A percentile compares a stretch with the other conserved stretches of the same genome.
phyloP scores from a whole-genome alignment of 2,329 filamentous ascomycete genomes.

The Didymella lethalis region DNA sequence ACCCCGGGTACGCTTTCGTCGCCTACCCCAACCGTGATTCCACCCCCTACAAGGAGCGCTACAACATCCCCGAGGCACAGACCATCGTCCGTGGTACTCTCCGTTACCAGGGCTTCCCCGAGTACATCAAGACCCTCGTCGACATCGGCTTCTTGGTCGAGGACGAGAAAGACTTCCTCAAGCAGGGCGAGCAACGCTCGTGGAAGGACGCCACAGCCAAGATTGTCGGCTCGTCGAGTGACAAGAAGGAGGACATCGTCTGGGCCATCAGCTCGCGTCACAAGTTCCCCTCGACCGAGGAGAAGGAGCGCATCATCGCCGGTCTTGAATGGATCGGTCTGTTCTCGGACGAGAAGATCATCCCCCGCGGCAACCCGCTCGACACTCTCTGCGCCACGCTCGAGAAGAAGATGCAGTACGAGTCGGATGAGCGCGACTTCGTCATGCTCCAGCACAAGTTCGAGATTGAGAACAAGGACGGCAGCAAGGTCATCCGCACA shows the following conservation, averaged over 20 bases:
- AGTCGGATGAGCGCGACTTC: constrained; percentile 81
- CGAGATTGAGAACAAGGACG: constrained; percentile 82
- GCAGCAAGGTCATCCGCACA: constrained; percentile 76
- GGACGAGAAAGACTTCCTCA: constrained; percentile 69
- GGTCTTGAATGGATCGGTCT: constrained; percentile 77
- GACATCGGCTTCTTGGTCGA: constrained; percentile 90
- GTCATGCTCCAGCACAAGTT: constrained; percentile 84
- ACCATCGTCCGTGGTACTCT: constrained; percentile 86
- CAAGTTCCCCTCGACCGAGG: constrained; percentile 71
- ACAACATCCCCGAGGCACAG: constrained; percentile 89
- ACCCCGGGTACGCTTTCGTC: constrained; percentile 87
- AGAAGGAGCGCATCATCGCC: constrained; percentile 73
- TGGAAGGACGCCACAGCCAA: constrained; percentile 88
- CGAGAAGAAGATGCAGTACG: constrained; percentile 91
- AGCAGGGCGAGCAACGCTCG: constrained; percentile 64
- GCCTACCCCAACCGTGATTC: constrained; percentile 94
- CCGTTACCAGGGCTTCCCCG: constrained; percentile 86
- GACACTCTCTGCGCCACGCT: constrained; percentile 91
- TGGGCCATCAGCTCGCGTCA: constrained; percentile 79
- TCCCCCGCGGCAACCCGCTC: constrained; percentile 77
- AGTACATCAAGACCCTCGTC: constrained; percentile 86
- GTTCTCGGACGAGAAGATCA: constrained; percentile 74
- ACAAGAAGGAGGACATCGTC: constrained; percentile 72
- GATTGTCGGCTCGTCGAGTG: constrained; percentile 74
- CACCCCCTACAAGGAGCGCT: constrained; percentile 85